A percentile compares a stretch with the other conserved stretches of the same genome.
Evolutionary conservation across 1,284 basidiomycete genomes (phyloP).

Genomic region (Pseudozyma thailandica): DNA sequence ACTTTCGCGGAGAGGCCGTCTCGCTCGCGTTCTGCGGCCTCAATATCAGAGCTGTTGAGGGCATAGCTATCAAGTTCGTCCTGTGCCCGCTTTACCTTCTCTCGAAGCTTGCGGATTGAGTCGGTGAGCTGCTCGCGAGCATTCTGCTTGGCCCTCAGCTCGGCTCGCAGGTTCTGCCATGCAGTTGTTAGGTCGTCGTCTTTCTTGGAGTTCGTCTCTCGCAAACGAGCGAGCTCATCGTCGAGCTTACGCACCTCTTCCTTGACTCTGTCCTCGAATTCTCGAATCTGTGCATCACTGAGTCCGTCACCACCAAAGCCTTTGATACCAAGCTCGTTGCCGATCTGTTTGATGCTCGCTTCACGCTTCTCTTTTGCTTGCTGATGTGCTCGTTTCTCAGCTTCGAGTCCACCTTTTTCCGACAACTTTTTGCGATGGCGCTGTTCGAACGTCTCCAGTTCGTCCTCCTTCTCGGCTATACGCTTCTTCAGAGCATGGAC

Average conservation of each 20-base stretch:
- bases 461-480: constrained; percentile 75
- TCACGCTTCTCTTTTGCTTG: constrained; percentile 80
- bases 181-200: constrained; percentile 38
- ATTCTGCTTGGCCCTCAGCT: constrained; percentile 47
- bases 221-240: constrained; percentile 31
- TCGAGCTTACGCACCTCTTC: constrained; percentile 46
- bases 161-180: constrained; percentile 53
- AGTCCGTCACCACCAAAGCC: constrained; percentile 79
- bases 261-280: constrained; percentile 72
- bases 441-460: constrained; percentile 40
- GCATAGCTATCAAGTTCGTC: constrained; percentile 51
- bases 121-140: constrained; percentile 47
- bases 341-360: constrained; percentile 77
- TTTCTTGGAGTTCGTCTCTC: constrained; percentile 27
- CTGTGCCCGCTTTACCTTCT: constrained; percentile 50
- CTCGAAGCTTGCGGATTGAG: constrained; percentile 40
- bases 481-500: constrained; percentile 71
- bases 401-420: constrained; percentile 64
- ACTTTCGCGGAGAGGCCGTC: constrained; percentile 36
- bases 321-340: constrained; percentile 77
- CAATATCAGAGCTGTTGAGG: constrained; percentile 42
- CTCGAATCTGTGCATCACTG: constrained; percentile 75
- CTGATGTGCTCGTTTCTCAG: constrained; percentile 71
- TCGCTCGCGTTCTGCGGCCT: constrained; percentile 40
- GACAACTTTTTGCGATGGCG: constrained; percentile 48